phyloP scores from a whole-genome alignment of 805 yeast species.

The Debaryomyces tyrocola region DNA sequence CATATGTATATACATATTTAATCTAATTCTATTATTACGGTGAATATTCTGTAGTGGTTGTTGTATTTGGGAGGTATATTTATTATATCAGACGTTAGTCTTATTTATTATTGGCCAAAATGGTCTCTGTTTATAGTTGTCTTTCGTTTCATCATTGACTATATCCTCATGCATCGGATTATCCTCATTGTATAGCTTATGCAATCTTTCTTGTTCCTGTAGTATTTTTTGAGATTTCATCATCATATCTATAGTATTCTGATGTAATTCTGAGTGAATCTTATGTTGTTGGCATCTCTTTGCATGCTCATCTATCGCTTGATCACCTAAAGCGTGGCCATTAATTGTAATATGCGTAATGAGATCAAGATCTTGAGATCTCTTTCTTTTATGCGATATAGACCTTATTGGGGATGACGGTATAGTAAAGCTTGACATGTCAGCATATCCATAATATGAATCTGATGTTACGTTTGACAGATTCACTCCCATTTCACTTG shows the following conservation, averaged over 20 bases:
- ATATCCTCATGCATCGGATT: neutral
- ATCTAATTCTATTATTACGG: conserved; percentile 2
- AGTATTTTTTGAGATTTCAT: conserved; percentile 27
- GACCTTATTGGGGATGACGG: conserved; percentile 2
- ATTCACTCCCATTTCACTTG: neutral
- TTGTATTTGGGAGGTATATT: neutral
- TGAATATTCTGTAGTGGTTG: neutral
- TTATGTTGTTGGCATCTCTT: conserved; percentile 24
- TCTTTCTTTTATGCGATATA: conserved; percentile 4
- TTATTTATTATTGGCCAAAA: conserved; percentile 13
- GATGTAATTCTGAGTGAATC: conserved; percentile 32
- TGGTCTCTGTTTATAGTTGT: conserved; percentile 12
- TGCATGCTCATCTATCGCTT: neutral
- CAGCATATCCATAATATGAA: neutral
- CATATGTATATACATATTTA: conserved; percentile 4
- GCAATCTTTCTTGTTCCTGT: conserved; percentile 5
- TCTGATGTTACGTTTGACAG: neutral
- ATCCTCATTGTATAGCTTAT: neutral
- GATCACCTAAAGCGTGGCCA: neutral
- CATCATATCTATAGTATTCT: conserved; percentile 28
- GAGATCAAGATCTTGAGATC: neutral
- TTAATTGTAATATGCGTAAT: conserved; percentile 1
- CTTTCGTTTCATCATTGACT: neutral
- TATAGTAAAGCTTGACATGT: neutral
- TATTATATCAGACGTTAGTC: neutral